These are phyloP conservation scores for Trichoderma endophyticum DNA, from an alignment of 2,329 filamentous ascomycete species.

Conservation along the genomic window DNA sequence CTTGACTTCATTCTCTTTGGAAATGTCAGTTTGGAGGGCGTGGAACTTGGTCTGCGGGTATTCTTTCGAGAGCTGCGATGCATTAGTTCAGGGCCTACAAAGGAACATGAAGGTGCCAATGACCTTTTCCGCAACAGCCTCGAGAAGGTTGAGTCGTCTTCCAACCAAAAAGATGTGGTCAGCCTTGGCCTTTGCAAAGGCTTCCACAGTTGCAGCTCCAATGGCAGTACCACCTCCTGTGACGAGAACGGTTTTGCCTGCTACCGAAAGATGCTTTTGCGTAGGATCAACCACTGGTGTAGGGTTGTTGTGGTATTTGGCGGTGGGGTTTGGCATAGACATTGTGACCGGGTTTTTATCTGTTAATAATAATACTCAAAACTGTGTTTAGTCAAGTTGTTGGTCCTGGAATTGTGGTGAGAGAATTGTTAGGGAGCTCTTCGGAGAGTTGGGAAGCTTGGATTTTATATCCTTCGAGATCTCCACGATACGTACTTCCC, in stretches of 20 bases:
- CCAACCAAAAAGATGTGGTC: neutral
- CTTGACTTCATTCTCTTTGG: neutral
- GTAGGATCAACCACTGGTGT: neutral
- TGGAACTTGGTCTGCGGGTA: neutral
- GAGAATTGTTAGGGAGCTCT: neutral
- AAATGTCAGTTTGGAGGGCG: neutral
- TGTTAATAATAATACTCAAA: neutral
- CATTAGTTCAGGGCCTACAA: neutral
- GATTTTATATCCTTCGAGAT: neutral
- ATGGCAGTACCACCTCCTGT: neutral
- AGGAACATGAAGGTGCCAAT: neutral
- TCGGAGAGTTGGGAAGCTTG: neutral
- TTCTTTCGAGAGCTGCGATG: neutral
- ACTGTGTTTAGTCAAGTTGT: neutral
- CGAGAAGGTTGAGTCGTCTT: neutral
- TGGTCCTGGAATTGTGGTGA: neutral
- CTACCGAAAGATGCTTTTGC: neutral
- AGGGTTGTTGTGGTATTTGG: neutral
- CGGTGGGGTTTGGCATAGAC: neutral
- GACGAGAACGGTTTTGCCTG: neutral
- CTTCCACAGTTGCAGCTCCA: neutral
- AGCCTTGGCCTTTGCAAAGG: conserved; percentile 1
- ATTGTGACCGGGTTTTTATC: neutral
- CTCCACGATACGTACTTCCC: neutral
- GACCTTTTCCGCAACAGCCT: neutral